Base-by-base conservation (phyloP, 2,329 filamentous ascomycete species). In the Monosporascus sp. region DNA sequence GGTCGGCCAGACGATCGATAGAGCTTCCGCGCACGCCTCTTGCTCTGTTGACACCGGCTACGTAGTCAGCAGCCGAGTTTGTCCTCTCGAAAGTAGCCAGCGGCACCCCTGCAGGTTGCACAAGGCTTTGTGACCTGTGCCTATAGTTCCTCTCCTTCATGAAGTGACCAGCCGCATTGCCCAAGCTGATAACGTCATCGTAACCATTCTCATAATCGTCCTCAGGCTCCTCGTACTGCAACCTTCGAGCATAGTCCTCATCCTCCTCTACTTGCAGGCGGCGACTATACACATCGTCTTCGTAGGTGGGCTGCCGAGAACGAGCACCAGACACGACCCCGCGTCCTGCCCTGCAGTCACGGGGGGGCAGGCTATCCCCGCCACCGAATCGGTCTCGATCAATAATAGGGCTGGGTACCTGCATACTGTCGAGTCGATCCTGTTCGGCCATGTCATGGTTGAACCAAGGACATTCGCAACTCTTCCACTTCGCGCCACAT, bases 381-480 rank as follows among this genome's bases (percentile, higher is more conserved):
- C 55, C 57, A 37, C 57, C 59, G 41, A 69, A 67, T 7, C 71
- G 68, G 47, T 71, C 70, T n/a, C 67, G 69, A 24, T 70, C 69
- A 47, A 59, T 60, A 24, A 72, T 63, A 18, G 69, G 66, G 38
- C 71, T 65, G 1, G 78, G 75, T 5, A 79, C 68, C 41, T 76
- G 72, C 72, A 83, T 77, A 54, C 82, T 76, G 15, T 78, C 74
- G 9, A 82, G 67, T 3, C 74, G 74, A 58, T 87, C 84, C 14
- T 72, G 73, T 50, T 84, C 81, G 5, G 73, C 67, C 3, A 67
- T 59, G 26, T 82, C 78, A 62, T 85, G 82, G 65, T 85, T 88
- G 74, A 92, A 91, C 84, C 85, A 89, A 0, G 88, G 86, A 60
- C 91, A 96, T 51, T 88, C 84, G 65, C 91, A 96, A 1, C 78